Evolutionary conservation across 1,284 basidiomycete species (phyloP).

Genomic region (Cyathus pygmaeus): DNA sequence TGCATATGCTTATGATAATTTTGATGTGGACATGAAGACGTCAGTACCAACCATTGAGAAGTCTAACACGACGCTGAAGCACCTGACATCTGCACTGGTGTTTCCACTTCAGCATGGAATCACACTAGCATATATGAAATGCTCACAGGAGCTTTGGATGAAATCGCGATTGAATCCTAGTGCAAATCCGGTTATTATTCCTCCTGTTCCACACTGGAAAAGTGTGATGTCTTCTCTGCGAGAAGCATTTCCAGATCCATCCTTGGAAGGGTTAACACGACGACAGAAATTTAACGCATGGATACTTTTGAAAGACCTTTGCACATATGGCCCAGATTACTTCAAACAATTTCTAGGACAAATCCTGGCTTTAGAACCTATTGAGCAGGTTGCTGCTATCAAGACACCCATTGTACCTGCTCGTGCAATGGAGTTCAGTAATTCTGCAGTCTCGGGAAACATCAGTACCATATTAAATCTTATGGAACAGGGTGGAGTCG

Average conservation of each 20-base stretch:
- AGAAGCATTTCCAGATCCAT: too few species aligned
- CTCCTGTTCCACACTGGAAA: too few species aligned
- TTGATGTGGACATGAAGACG: slow-evolving; percentile 36
- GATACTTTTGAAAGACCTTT: slow-evolving; percentile 11
- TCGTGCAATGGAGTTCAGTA: slow-evolving; percentile 20
- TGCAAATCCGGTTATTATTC: too few species aligned
- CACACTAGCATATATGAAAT: slow-evolving; percentile 33
- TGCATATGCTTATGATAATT: slow-evolving; percentile 41
- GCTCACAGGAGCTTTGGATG: slow-evolving; percentile 39
- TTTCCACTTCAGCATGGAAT: slow-evolving; percentile 33
- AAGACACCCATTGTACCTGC: slow-evolving; percentile 19
- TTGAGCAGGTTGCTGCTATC: slow-evolving; percentile 12
- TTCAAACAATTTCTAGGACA: slow-evolving; percentile 3
- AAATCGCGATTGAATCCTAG: slow-evolving; percentile 3
- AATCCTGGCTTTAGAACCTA: slow-evolving; percentile 7
- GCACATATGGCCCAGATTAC: slow-evolving; percentile 10
- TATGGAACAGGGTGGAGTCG: slow-evolving; percentile 14
- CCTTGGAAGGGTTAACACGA: background rate
- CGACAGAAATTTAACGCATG: slow-evolving; percentile 10
- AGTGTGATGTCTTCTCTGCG: too few species aligned
- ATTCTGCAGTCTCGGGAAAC: slow-evolving; percentile 22
- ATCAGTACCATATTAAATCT: slow-evolving; percentile 18
- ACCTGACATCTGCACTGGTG: slow-evolving; percentile 36
- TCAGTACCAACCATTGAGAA: slow-evolving; percentile 31
- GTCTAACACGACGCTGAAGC: slow-evolving; percentile 17